A percentile compares a stretch with the other conserved stretches of the same genome.
Conservation (phyloP, 495 filamentous ascomycete genomes). For the Tuber borchii region DNA sequence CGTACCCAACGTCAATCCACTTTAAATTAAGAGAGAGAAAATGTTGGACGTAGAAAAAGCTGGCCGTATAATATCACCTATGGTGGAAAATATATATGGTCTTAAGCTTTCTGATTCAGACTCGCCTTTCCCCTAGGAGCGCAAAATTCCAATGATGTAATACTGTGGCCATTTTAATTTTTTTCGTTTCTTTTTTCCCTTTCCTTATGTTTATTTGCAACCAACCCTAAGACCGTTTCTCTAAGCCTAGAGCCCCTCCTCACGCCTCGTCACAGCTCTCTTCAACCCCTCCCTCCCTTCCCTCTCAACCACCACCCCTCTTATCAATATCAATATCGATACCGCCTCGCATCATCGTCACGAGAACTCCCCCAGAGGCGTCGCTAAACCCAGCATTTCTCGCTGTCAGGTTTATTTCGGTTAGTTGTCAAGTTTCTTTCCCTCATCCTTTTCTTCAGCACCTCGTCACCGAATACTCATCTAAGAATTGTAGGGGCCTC, state of each 20-base stretch:
- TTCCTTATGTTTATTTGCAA: background rate
- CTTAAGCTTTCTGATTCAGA: background rate
- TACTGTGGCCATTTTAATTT: background rate
- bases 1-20: background rate
- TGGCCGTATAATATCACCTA: background rate
- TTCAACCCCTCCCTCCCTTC: background rate
- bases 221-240: background rate
- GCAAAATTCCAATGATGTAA: background rate
- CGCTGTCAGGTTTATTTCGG: background rate
- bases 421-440: background rate
- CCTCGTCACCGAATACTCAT: background rate
- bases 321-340: background rate
- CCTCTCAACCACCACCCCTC: background rate
- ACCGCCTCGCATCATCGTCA: background rate
- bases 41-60: background rate
- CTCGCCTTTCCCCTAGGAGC: background rate
- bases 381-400: conserved; percentile 2
- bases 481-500: background rate
- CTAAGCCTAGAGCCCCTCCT: background rate
- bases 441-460: background rate
- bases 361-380: background rate
- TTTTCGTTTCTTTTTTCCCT: background rate
- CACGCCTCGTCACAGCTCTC: conserved; percentile 1
- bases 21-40: background rate
- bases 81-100: background rate